Percentiles rank a stretch among this genome's conserved stretches.
These are phyloP conservation scores for Monosporascus sp. DNA, from an alignment of 2,329 filamentous ascomycete species.

Conservation along the genomic window DNA sequence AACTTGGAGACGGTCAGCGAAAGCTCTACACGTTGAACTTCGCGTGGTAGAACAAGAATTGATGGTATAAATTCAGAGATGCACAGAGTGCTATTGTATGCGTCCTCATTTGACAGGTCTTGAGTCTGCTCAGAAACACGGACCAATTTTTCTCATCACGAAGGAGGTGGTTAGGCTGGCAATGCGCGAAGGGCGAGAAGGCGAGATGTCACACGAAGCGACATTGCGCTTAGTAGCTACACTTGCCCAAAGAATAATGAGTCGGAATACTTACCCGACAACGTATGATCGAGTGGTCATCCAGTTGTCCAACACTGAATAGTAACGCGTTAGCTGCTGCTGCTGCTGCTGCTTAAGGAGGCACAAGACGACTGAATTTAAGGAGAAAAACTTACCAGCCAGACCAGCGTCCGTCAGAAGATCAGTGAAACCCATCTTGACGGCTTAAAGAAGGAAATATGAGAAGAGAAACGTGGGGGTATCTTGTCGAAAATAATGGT, in stretches of 20 bases:
- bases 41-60: neutral
- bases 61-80: constrained; percentile 25
- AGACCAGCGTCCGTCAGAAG: constrained; percentile 51
- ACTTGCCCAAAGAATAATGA: constrained; percentile 9
- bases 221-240: constrained; percentile 5
- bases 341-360: constrained; percentile 2
- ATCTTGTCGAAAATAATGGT: constrained; percentile 21
- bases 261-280: constrained; percentile 54
- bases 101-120: constrained; percentile 57
- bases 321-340: constrained; percentile 9
- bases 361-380: constrained; percentile 1
- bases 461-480: constrained; percentile 17
- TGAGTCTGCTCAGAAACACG: constrained; percentile 77
- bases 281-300: constrained; percentile 65
- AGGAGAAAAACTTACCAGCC: constrained; percentile 35
- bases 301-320: constrained; percentile 51
- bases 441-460: constrained; percentile 12
- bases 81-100: constrained; percentile 30
- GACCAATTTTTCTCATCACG: constrained; percentile 74
- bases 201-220: constrained; percentile 1
- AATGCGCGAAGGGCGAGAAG: constrained; percentile 2
- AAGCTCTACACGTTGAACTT: constrained; percentile 1
- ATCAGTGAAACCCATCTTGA: constrained; percentile 56
- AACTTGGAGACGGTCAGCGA: constrained; percentile 29
- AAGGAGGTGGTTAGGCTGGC: constrained; percentile 10